A percentile compares a stretch with the other conserved stretches of the same genome.
These are phyloP conservation scores for Wickerhamomyces chaumierensis DNA, from an alignment of 805 yeast genomes.

Conservation along the genomic window DNA sequence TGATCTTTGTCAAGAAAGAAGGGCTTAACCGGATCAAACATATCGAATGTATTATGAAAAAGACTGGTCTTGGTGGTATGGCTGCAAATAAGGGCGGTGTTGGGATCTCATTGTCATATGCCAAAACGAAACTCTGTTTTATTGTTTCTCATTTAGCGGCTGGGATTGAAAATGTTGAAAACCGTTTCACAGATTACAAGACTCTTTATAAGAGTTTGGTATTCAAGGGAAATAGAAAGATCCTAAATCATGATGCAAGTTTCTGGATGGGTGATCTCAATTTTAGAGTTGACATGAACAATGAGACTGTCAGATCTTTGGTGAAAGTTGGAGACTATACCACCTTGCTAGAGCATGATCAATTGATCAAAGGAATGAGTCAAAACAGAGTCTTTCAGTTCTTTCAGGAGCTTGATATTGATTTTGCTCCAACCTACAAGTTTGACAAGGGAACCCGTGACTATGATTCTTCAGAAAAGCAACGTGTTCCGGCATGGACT, in stretches of 20 bases:
- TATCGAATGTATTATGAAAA: slow-evolving; percentile 64
- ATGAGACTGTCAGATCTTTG: slow-evolving; percentile 55
- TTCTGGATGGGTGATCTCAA: slow-evolving; percentile 94
- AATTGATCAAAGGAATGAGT: slow-evolving; percentile 64
- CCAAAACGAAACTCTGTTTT: slow-evolving; percentile 64
- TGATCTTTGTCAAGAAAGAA: slow-evolving; percentile 52
- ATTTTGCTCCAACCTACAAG: slow-evolving; percentile 87
- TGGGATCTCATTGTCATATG: slow-evolving; percentile 53
- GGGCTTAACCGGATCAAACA: slow-evolving; percentile 42
- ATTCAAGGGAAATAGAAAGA: slow-evolving; percentile 44
- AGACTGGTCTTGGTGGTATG: slow-evolving; percentile 91
- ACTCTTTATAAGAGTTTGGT: slow-evolving; percentile 60
- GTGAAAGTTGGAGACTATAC: slow-evolving; percentile 37
- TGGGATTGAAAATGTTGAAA: slow-evolving; percentile 70
- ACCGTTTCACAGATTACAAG: slow-evolving; percentile 79
- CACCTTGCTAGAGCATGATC: slow-evolving; percentile 61
- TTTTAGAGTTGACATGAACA: slow-evolving; percentile 63
- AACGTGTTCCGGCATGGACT: slow-evolving; percentile 95
- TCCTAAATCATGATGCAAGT: slow-evolving; percentile 71
- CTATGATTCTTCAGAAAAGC: slow-evolving; percentile 87
- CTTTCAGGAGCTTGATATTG: slow-evolving; percentile 70
- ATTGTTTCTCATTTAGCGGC: slow-evolving; percentile 90
- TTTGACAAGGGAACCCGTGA: slow-evolving; percentile 74
- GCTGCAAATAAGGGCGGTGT: slow-evolving; percentile 77
- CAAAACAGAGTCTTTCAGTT: slow-evolving; percentile 70